Percentiles rank a stretch among this genome's conserved stretches.
Evolutionary conservation across 1,284 basidiomycete genomes (phyloP).

Genomic region (Fomitiporia mediterranea): DNA sequence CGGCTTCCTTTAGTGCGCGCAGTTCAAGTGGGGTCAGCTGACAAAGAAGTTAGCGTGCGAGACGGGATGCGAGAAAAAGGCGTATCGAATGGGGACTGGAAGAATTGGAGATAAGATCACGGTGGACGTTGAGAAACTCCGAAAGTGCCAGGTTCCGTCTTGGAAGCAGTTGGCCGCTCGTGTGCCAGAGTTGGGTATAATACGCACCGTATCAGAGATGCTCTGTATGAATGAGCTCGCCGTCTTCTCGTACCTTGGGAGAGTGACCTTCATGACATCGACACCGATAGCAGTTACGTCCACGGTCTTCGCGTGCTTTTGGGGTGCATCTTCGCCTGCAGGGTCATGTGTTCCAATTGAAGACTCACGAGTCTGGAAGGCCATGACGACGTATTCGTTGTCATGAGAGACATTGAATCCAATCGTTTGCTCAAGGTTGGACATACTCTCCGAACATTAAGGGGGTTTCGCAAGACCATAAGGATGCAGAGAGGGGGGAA

Average conservation of each 20-base stretch:
- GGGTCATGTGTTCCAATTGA: background rate
- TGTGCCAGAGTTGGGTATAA: background rate
- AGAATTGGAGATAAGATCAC: slow-evolving; percentile 4
- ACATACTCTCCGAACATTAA: slow-evolving; percentile 35
- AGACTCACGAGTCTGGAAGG: slow-evolving; percentile 43
- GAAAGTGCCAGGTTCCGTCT: background rate
- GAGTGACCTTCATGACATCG: slow-evolving; percentile 71
- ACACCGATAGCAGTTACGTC: slow-evolving; percentile 45
- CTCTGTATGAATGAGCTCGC: slow-evolving; percentile 57
- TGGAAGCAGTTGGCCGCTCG: background rate
- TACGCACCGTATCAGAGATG: slow-evolving; percentile 59
- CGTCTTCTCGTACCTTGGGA: slow-evolving; percentile 49
- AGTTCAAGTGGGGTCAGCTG: slow-evolving; percentile 18
- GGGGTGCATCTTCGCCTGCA: background rate
- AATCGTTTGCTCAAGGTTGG: slow-evolving; percentile 44
- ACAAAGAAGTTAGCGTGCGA: slow-evolving; percentile 1
- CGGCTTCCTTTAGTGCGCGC: slow-evolving; percentile 4
- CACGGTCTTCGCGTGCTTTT: background rate
- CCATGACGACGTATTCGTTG: slow-evolving; percentile 64
- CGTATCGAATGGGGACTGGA: background rate
- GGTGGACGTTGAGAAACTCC: background rate
- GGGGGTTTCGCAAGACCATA: background rate
- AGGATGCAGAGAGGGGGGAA: background rate
- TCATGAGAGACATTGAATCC: slow-evolving; percentile 82
- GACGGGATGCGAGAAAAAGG: slow-evolving; percentile 1